These are phyloP conservation scores for Leccinum pallidistipes DNA, from an alignment of 1,284 basidiomycete genomes.

Conservation along the genomic window DNA sequence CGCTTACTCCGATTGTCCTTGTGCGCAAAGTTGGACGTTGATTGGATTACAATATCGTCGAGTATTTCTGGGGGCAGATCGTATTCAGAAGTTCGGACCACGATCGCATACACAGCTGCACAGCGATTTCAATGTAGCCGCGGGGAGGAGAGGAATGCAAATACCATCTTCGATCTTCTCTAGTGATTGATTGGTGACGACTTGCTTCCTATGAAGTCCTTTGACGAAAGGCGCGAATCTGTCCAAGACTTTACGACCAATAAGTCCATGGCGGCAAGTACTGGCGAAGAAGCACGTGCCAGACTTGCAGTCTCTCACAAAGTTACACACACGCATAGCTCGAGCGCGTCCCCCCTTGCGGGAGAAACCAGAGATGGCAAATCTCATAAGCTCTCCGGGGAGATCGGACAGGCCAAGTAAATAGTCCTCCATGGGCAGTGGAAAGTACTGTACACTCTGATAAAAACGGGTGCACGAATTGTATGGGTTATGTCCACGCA, in stretches of 20 bases:
- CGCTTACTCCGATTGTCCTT: conserved; percentile 21
- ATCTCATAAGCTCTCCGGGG: conserved; percentile 97
- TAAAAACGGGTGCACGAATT: conserved; percentile 5
- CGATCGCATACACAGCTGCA: conserved; percentile 68
- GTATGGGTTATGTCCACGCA: conserved; percentile 38
- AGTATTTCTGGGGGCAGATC: conserved; percentile 64
- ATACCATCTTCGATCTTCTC: conserved; percentile 94
- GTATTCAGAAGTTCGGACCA: conserved; percentile 69
- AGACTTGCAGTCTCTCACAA: conserved; percentile 79
- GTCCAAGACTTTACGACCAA: conserved; percentile 63
- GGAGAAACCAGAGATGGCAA: conserved; percentile 78
- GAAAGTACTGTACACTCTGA: conserved; percentile 54
- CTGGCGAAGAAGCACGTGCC: conserved; percentile 43
- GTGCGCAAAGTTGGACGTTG: conserved; percentile 38
- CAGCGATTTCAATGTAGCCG: conserved; percentile 5
- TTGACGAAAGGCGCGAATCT: conserved; percentile 64
- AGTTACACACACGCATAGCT: conserved; percentile 70
- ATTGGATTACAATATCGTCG: conserved; percentile 61
- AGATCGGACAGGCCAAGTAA: conserved; percentile 91
- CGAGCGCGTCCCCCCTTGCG: conserved; percentile 70
- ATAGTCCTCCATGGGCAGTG: conserved; percentile 78
- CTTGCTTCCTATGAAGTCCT: conserved; percentile 86
- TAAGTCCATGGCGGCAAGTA: not conserved
- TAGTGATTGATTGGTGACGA: conserved; percentile 81
- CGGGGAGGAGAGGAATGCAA: not conserved